A percentile compares a stretch with the other conserved stretches of the same genome.
These are phyloP conservation scores for Yarrowia galli DNA, from an alignment of 1,139 yeast genomes.

Conservation along the genomic window DNA sequence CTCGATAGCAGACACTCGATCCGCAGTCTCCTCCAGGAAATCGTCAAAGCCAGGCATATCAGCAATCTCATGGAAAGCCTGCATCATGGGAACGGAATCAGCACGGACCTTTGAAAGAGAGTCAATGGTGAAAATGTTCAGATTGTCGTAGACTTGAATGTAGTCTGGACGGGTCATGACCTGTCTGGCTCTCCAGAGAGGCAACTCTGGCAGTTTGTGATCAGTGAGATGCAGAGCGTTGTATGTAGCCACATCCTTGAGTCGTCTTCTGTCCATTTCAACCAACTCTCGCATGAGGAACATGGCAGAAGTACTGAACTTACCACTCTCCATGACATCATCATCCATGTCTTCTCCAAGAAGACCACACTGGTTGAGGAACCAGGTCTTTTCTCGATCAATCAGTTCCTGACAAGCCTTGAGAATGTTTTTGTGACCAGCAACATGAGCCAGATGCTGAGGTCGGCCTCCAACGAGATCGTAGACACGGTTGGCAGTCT, in stretches of 20 bases:
- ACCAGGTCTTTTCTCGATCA: constrained; percentile 86
- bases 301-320: constrained; percentile 81
- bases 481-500: constrained; percentile 63
- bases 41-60: constrained; percentile 74
- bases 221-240: constrained; percentile 49
- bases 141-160: constrained; percentile 74
- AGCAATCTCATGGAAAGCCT: constrained; percentile 82
- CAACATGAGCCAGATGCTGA: constrained; percentile 79
- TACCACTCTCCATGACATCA: constrained; percentile 87
- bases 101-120: constrained; percentile 74
- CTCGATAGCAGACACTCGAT: constrained; percentile 77
- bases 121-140: constrained; percentile 81
- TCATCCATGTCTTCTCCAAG: constrained; percentile 84
- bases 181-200: constrained; percentile 84
- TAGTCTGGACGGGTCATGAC: constrained; percentile 86
- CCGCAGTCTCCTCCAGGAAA: constrained; percentile 71
- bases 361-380: constrained; percentile 80
- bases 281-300: constrained; percentile 75
- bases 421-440: constrained; percentile 67
- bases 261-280: constrained; percentile 59
- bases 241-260: constrained; percentile 44
- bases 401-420: constrained; percentile 73
- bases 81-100: constrained; percentile 88
- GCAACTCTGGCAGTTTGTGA: constrained; percentile 72
- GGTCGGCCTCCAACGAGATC: constrained; percentile 84